Conservation (phyloP, 257 asterid genomes). For the Ajuga chamaepitys region DNA sequence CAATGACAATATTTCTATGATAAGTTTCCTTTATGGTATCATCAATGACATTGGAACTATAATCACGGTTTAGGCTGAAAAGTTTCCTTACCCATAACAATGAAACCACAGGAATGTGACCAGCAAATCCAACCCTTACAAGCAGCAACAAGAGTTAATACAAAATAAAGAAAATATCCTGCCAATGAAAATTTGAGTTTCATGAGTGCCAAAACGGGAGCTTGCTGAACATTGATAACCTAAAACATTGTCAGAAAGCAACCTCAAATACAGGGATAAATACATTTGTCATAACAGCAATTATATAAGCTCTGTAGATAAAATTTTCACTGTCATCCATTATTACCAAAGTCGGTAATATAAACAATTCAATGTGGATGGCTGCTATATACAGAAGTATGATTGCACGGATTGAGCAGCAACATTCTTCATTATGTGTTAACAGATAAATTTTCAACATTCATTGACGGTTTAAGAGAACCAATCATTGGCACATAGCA, state of each 20-base stretch:
- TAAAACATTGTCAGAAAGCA: slow-evolving; percentile 1
- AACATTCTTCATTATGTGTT: background rate
- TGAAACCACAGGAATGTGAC: slow-evolving; percentile 84
- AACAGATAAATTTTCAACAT: too few species aligned
- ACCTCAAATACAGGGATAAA: background rate
- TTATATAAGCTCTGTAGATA: background rate
- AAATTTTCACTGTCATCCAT: background rate
- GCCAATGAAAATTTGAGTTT: slow-evolving; percentile 30
- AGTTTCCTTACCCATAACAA: slow-evolving; percentile 69
- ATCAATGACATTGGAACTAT: background rate
- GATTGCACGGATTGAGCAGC: background rate
- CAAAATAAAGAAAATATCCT: slow-evolving; percentile 81
- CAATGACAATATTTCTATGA: slow-evolving; percentile 19
- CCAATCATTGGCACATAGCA: background rate
- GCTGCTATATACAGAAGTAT: background rate
- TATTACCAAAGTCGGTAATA: background rate
- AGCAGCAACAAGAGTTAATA: slow-evolving; percentile 72
- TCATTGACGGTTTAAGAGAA: too few species aligned
- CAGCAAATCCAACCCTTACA: slow-evolving; percentile 88
- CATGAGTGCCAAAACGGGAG: slow-evolving; percentile 15
- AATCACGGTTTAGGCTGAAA: background rate
- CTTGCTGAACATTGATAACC: slow-evolving; percentile 1
- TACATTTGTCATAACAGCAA: background rate
- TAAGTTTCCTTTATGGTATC: slow-evolving; percentile 8
- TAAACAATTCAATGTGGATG: background rate